Evolutionary conservation across 768 basidiomycete species (phyloP), one percentile per base, ranked within the genome.

Genomic region (Lanmaoa pseudosensibilis): DNA sequence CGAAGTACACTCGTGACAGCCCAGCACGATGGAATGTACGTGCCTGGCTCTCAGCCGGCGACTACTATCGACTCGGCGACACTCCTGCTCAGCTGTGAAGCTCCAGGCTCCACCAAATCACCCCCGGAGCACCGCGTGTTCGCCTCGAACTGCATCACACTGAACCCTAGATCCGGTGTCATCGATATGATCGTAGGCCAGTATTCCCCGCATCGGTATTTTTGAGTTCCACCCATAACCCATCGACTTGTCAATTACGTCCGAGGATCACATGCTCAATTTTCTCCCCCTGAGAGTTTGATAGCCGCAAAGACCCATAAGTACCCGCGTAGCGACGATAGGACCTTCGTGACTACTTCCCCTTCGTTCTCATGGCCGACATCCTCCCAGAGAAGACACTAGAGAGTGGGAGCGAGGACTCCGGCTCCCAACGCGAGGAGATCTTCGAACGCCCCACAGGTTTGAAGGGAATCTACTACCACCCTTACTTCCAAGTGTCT

Each of bases 391-490:
- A 65, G 45, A 66, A 73, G 37, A 45, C 56, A 50, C 54, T 61
- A 38, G 69, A 65, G 46, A 64, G 54, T 39, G 60, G 61, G 43
- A 71, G 67, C 67, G 65, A 69, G 15, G 69, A 70, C 46, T 71
- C 62, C 46, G 62, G 63, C 61, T 63, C 64, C 56, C 62, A 62
- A 44, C 60, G 50, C 44, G 43, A 64, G 58, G 62, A 71, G 66
- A 62, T 77, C 52, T 77, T 74, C 65, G 73, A 79, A 57, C 78
- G 80, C 45, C 83, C 79, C 1, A 76, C 67, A 9, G 84, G 85
- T 15, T 51, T 81, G 51, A 80, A 71, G 62, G 83, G 82, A 13
- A 8, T 86, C 30, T 88, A 87, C 65, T 80, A 81, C 58, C 76
- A 86, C 60, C 80, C 85, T 21, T 61, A 66, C 27, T 71, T 68